phyloP scores from a whole-genome alignment of 805 yeast species.

The Cyberlindnera subsufficiens region DNA sequence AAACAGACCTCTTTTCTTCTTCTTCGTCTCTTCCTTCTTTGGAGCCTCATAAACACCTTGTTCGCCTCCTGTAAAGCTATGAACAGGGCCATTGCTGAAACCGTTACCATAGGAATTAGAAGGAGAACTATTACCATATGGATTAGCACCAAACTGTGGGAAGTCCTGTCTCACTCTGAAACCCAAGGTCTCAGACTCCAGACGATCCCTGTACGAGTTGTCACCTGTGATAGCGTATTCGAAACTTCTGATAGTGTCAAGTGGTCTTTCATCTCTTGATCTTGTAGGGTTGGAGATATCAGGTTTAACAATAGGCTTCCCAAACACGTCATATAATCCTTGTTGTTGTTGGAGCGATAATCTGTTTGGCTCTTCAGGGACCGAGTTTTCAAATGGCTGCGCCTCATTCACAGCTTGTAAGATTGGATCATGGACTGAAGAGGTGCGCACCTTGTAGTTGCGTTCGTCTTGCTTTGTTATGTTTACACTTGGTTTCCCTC shows the following conservation, averaged over 20 bases:
- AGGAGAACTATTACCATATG: constrained; percentile 25
- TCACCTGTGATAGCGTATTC: constrained; percentile 96
- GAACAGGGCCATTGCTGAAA: constrained; percentile 20
- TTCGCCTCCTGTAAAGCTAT: constrained; percentile 29
- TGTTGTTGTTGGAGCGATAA: constrained; percentile 30
- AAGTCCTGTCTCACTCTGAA: constrained; percentile 81
- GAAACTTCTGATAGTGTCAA: constrained; percentile 91
- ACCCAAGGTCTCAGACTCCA: constrained; percentile 75
- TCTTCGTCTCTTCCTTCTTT: constrained; percentile 38
- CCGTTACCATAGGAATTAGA: constrained; percentile 12
- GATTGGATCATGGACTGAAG: constrained; percentile 83
- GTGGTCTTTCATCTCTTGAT: constrained; percentile 89
- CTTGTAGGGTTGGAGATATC: constrained; percentile 94
- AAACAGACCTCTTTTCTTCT: constrained; percentile 79
- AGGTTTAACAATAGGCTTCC: constrained; percentile 68
- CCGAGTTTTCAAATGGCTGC: constrained; percentile 81
- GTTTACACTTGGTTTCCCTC: constrained; percentile 26
- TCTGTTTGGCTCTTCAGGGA: neutral
- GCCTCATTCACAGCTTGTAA: constrained; percentile 89
- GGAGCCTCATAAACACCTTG: constrained; percentile 61
- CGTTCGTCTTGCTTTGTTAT: constrained; percentile 46
- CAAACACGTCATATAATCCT: constrained; percentile 77
- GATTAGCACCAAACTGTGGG: constrained; percentile 42
- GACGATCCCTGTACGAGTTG: constrained; percentile 64
- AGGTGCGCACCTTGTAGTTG: constrained; percentile 57